phyloP scores from a whole-genome alignment of 1,284 basidiomycete species.

The Malassezia globosa region DNA sequence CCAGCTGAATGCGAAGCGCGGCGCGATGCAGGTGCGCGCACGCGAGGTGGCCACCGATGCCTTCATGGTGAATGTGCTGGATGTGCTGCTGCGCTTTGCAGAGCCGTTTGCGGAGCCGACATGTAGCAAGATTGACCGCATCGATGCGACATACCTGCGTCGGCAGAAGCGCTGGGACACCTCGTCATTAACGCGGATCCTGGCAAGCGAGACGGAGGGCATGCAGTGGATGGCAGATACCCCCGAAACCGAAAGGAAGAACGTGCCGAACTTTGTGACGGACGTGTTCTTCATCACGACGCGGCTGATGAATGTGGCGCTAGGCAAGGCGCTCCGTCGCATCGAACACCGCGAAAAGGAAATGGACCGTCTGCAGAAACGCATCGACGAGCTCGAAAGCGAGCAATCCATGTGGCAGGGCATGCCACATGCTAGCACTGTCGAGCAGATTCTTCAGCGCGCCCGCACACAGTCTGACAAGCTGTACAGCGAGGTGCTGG shows the following conservation, averaged over 20 bases:
- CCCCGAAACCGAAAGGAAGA: constrained; percentile 9
- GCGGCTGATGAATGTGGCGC: constrained; percentile 44
- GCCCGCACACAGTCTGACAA: constrained; percentile 30
- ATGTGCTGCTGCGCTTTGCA: constrained; percentile 71
- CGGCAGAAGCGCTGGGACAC: constrained; percentile 36
- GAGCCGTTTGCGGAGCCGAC: constrained; percentile 91
- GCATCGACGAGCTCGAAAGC: constrained; percentile 63
- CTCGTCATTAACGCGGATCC: constrained; percentile 36
- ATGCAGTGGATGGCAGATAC: constrained; percentile 21
- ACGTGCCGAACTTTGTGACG: constrained; percentile 73
- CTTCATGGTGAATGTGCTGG: constrained; percentile 83
- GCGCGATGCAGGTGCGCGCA: constrained; percentile 76
- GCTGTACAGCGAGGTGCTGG: constrained; percentile 54
- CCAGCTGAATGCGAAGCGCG: constrained; percentile 68
- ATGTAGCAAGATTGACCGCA: constrained; percentile 73
- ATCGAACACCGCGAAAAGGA: constrained; percentile 63
- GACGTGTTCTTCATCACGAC: constrained; percentile 72
- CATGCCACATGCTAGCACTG: constrained; percentile 30
- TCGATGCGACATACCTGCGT: constrained; percentile 63
- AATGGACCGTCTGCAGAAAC: constrained; percentile 53
- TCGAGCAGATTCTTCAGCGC: constrained; percentile 45
- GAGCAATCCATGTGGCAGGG: constrained; percentile 30
- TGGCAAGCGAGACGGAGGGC: constrained; percentile 38
- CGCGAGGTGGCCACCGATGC: constrained; percentile 77
- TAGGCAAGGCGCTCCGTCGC: constrained; percentile 54